A percentile compares a stretch with the other conserved stretches of the same genome.
phyloP scores from a whole-genome alignment of 2,329 filamentous ascomycete species.

The Colletotrichum sp. region DNA sequence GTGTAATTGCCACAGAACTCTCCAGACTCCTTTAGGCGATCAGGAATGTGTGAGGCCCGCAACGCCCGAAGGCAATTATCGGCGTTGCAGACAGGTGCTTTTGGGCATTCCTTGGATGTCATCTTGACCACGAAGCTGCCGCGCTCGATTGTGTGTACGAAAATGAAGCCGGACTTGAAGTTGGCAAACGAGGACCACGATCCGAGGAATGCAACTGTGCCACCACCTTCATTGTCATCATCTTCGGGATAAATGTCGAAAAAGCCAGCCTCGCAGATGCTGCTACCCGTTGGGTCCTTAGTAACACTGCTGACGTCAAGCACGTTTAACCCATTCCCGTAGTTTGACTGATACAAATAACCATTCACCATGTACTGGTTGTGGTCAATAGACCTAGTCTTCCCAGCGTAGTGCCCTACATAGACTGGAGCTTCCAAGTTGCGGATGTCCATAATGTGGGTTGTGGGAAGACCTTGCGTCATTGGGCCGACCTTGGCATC shows the following conservation, averaged over 20 bases:
- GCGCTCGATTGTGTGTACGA: slow-evolving; percentile 27
- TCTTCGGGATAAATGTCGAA: slow-evolving; percentile 50
- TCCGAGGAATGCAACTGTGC: slow-evolving; percentile 20
- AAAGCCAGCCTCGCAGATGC: slow-evolving; percentile 46
- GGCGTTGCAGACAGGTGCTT: slow-evolving; percentile 22
- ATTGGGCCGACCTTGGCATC: slow-evolving; percentile 41
- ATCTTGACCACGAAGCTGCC: slow-evolving; percentile 26
- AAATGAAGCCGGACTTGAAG: slow-evolving; percentile 26
- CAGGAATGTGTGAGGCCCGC: slow-evolving; percentile 18
- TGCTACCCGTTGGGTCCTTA: slow-evolving; percentile 37
- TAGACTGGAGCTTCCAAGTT: slow-evolving; percentile 43
- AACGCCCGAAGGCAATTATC: slow-evolving; percentile 26
- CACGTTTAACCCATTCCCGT: slow-evolving; percentile 44
- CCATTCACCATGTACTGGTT: slow-evolving; percentile 49
- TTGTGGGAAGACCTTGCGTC: slow-evolving; percentile 45
- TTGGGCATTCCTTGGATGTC: slow-evolving; percentile 22
- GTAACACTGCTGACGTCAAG: slow-evolving; percentile 34
- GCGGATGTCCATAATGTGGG: slow-evolving; percentile 52
- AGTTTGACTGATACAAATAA: slow-evolving; percentile 49
- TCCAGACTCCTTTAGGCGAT: slow-evolving; percentile 22
- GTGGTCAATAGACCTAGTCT: slow-evolving; percentile 34
- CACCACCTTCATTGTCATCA: slow-evolving; percentile 25
- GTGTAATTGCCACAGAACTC: slow-evolving; percentile 25
- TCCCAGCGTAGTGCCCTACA: slow-evolving; percentile 44
- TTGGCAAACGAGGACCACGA: slow-evolving; percentile 25